Conservation (phyloP, 805 yeast genomes). For the Zygosaccharomyces bailii region DNA sequence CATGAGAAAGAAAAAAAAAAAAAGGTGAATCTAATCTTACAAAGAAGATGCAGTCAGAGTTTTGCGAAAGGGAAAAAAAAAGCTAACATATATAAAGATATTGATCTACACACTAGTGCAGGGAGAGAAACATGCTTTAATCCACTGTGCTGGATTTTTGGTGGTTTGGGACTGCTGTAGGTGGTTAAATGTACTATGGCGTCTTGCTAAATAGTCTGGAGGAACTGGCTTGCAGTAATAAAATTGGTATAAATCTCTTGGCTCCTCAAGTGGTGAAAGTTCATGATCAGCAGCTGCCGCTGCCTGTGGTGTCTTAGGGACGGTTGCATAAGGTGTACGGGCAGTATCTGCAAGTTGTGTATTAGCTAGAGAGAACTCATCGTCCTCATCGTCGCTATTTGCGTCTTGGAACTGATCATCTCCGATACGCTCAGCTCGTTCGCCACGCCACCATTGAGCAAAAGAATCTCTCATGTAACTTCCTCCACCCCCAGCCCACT, state of each 20-base stretch:
- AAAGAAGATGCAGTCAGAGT: too few species aligned
- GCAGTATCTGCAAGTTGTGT: background rate
- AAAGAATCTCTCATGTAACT: constrained; percentile 1
- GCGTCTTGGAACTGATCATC: background rate
- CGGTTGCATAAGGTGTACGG: constrained; percentile 9
- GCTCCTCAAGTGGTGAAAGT: constrained; percentile 7
- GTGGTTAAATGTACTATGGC: constrained; percentile 7
- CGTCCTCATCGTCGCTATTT: constrained; percentile 7
- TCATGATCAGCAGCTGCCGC: constrained; percentile 10
- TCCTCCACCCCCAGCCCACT: background rate
- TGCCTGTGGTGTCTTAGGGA: constrained; percentile 7
- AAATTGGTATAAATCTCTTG: constrained; percentile 9
- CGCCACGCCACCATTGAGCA: constrained; percentile 8
- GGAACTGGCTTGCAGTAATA: constrained; percentile 15
- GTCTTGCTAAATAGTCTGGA: constrained; percentile 12
- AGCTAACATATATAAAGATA: too few species aligned
- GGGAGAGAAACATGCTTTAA: constrained; percentile 6
- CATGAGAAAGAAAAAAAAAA: background rate
- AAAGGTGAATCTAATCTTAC: too few species aligned
- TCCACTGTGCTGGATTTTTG: constrained; percentile 4
- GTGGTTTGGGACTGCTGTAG: constrained; percentile 6
- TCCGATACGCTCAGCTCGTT: background rate
- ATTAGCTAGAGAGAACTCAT: constrained; percentile 7
- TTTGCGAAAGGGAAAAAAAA: too few species aligned
- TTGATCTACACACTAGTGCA: constrained; percentile 3